Base-by-base conservation (phyloP, 1,284 basidiomycete genomes). In the Exsudoporus floridanus region DNA sequence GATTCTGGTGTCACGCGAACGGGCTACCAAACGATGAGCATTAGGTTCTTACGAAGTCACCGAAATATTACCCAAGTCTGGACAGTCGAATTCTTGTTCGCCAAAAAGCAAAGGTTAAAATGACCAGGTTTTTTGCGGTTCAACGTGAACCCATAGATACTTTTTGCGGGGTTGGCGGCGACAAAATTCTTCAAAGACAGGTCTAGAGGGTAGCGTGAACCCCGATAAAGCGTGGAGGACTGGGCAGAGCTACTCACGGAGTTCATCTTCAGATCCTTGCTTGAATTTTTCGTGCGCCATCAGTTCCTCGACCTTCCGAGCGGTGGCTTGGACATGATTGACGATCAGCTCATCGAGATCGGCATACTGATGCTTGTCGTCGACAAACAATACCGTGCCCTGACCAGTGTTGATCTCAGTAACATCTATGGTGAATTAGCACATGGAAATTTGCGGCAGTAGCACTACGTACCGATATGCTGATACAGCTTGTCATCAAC, bases 311-410 rank as follows among this genome's bases (percentile, higher is more conserved):
- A 98, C 91, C 66, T 93, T 91, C 52, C 92, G 84, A 43, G 91
- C 88, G 79, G 95, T 97, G 9, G 95, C 91, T 75, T 94, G 90
- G 49, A 99, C 87, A 70, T 99, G 95, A 66, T 94, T 95, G 71
- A 98, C 94, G 63, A 99, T 94, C 61, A 99, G 73, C 68, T 99
- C 97, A 72, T 99, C 97, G 46, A 99, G 77, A 78, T 99, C 98
- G 40, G 91, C 86, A 72, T 97, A 99, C 38, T 80, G 83, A 67
- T 94, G 92, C 60, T 84, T 85, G 46, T 78, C 78, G 56, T 92
- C 92, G 33, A 98, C 86, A 55, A 94, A 79, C 48, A 95, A 83
- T 52, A 88, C 81, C 10, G 85, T 84, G 27, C 76, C 81, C 62
- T 89, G 87, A 34, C 85, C 84, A 34, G 78, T 84, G 58, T 93